Percentiles rank a stretch among this genome's conserved stretches.
Evolutionary conservation across 2,329 filamentous ascomycete species (phyloP).

Genomic region (Phialocephala sp.): DNA sequence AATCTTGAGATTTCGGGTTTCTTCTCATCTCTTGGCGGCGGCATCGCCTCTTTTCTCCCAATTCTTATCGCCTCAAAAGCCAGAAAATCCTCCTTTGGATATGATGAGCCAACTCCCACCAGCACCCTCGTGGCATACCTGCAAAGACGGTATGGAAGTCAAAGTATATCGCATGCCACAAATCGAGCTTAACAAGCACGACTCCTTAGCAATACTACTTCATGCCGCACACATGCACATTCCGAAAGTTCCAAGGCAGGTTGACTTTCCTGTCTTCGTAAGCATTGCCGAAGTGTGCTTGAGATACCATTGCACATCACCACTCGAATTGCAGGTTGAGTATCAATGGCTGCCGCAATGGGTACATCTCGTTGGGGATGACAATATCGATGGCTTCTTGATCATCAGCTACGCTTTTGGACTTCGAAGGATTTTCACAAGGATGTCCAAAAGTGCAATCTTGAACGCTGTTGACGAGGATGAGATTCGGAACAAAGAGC

Average conservation of each 20-base stretch:
- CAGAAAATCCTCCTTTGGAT: conserved; percentile 26
- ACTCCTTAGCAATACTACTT: conserved; percentile 53
- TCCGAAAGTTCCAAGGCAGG: conserved; percentile 51
- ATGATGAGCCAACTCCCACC: conserved; percentile 35
- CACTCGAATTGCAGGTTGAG: conserved; percentile 56
- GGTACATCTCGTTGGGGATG: conserved; percentile 53
- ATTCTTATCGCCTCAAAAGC: conserved; percentile 47
- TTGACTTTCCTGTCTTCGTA: conserved; percentile 56
- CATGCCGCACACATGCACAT: conserved; percentile 59
- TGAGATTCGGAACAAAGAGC: conserved; percentile 48
- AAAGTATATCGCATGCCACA: conserved; percentile 60
- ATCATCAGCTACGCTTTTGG: conserved; percentile 61
- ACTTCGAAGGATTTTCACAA: conserved; percentile 53
- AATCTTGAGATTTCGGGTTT: conserved; percentile 56
- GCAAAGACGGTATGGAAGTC: conserved; percentile 51
- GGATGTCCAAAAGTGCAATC: conserved; percentile 56
- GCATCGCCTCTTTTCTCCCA: conserved; percentile 58
- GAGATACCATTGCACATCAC: conserved; percentile 57
- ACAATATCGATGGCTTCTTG: conserved; percentile 56
- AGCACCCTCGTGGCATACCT: conserved; percentile 46
- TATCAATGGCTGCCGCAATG: conserved; percentile 58
- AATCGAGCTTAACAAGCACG: conserved; percentile 50
- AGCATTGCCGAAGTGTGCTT: conserved; percentile 57
- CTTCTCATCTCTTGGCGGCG: conserved; percentile 56
- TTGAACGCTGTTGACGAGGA: conserved; percentile 52